Base-by-base conservation (phyloP, 179 eudicot species). In the Nepenthes alata region DNA sequence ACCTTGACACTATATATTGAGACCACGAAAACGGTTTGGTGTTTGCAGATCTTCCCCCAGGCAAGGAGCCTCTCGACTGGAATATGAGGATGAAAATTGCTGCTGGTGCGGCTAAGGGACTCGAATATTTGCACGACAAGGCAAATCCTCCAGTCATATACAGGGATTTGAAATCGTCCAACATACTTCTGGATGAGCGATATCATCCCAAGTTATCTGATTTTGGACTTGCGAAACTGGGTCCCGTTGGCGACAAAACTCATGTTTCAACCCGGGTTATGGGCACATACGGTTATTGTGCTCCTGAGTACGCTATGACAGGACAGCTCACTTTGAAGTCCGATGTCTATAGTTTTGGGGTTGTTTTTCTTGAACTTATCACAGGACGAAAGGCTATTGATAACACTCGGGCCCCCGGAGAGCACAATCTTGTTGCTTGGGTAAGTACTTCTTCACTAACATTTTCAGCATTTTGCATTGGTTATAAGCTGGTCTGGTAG, bases 381-480 rank as follows among this genome's bases (percentile, higher is more conserved):
- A 90, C 97, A 0, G 97, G 97, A 15, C 86, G 97, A 47, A 90
- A 85, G 73, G 97, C 97, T 34, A 90, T 90, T 71, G 97, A 90
- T 68, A 85, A 81, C 59, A 74, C 77, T 12, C 70, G 81, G 50
- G 81, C 79, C 48, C 83, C 77, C 2, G 94, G 95, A 53, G 97
- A 90, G 77, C 95, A 90, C 55, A 90, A 90, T 79, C 95, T 90
- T 16, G 97, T 90, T 72, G 93, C 95, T 58, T 90, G 97, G 97
- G 97, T 90, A 77, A 63, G 80, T 53, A 47, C 35, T 8, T 35
- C 1, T 16, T 6, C 53, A 0, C 13, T 5, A 36, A 16, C 53
- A 41, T 52, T 62, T 53, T 34, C 15, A 52, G 41, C 57, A 55
- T 9, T 35, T 25, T 25, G 25, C 25, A 25, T 25, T 25, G 25